Evolutionary conservation across 2,329 filamentous ascomycete species (phyloP), one percentile per base, ranked within the genome.

Genomic region (Alternaria tenuissima): DNA sequence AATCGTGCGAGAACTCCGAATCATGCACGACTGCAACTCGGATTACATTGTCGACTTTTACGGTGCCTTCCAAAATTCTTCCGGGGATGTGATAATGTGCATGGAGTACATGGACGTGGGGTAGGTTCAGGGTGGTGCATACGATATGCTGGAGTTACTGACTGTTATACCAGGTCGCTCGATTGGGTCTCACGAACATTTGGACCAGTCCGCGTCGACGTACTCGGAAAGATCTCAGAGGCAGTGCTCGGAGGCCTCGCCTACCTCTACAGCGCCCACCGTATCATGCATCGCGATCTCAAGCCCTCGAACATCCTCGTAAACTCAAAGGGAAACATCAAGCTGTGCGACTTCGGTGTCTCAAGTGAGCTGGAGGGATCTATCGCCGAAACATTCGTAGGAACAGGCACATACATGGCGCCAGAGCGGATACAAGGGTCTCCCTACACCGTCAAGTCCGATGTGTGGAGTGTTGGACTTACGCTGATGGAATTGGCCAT

Each of bases 61-160:
- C 75, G 95, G 95, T 62, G 95, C 95, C 38, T 99, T 98, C 76
- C 87, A 98, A 75, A 98, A 97, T 77, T 92, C 96, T 75, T 93
- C 93, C 63, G 94, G 96, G 76, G 95, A 99, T 81, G 96, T 99
- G 60, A 96, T 98, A 71, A 94, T 99, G 90, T 99, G 95, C 80
- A 99, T 99, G 95, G 95, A 99, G 79, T 98, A 99, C 78, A 97
- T 97, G 93, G 95, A 99, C 80, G 93, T 94, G 77, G 95, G 95
- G 95, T 98, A 86, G 80, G 92, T 83, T 8, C 44, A 43, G 46
- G 44, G 56, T 36, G 11, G 38, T 47, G n/a, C 53, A 58, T 24
- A 20, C 30, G 18, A 28, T 26, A 28, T 8, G 9, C 7, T 41
- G n/a, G 22, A 57, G 32, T 11, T 46, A 44, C 71, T 73, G 53